phyloP scores from a whole-genome alignment of 108 stramenopile species.

The Pseudonitzschia delicatissima region DNA sequence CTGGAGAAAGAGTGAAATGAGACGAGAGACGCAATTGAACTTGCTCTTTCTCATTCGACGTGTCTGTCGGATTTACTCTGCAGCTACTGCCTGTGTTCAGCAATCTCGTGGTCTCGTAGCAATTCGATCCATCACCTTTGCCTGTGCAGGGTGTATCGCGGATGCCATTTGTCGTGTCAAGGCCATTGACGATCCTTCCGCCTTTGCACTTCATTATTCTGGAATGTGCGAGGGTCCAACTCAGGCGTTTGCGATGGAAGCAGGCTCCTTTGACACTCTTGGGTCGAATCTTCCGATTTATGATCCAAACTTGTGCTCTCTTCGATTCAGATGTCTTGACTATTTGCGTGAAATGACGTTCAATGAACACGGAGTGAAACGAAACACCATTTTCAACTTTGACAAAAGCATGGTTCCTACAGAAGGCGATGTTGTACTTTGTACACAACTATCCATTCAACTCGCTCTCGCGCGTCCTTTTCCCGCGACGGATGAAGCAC shows the following conservation, averaged over 20 bases:
- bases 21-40: constrained; percentile 89
- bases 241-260: constrained; percentile 92
- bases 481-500: constrained; percentile 59
- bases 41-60: constrained; percentile 86
- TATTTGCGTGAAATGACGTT: constrained; percentile 84
- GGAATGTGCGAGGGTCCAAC: constrained; percentile 94
- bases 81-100: constrained; percentile 91
- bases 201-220: constrained; percentile 94
- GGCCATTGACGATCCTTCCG: constrained; percentile 92
- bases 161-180: constrained; percentile 94
- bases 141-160: constrained; percentile 92
- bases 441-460: constrained; percentile 81
- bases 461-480: constrained; percentile 75
- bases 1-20: constrained; percentile 89
- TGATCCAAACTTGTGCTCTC: constrained; percentile 80
- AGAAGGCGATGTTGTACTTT: constrained; percentile 76
- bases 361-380: constrained; percentile 62
- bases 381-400: constrained; percentile 88
- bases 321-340: constrained; percentile 92
- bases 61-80: constrained; percentile 83
- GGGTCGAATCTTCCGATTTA: constrained; percentile 92
- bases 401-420: constrained; percentile 69
- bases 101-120: constrained; percentile 95
- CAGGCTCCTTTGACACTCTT: constrained; percentile 92
- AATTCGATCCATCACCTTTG: constrained; percentile 94